These are phyloP conservation scores for Penicillium sp. DNA, from an alignment of 2,329 filamentous ascomycete species.

Conservation along the genomic window DNA sequence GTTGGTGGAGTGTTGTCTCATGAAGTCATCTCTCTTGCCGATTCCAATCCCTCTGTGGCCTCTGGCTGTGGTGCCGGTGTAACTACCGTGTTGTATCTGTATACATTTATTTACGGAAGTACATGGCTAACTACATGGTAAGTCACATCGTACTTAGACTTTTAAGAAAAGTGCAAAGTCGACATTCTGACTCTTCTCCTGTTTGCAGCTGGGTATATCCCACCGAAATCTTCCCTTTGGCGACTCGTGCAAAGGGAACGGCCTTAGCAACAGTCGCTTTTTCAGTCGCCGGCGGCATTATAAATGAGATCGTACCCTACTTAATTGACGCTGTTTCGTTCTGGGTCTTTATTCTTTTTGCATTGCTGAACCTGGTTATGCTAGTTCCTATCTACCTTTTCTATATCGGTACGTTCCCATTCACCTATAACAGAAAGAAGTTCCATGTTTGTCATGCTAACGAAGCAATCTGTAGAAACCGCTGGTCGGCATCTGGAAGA, in stretches of 20 bases:
- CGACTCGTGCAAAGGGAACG: slow-evolving; percentile 41
- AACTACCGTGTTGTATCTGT: slow-evolving; percentile 32
- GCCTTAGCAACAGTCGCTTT: slow-evolving; percentile 25
- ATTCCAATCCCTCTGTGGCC: slow-evolving; percentile 27
- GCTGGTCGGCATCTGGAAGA: slow-evolving; percentile 20
- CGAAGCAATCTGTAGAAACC: slow-evolving; percentile 12
- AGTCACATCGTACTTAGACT: slow-evolving; percentile 39
- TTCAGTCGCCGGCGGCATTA: slow-evolving; percentile 24
- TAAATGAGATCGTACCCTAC: slow-evolving; percentile 31
- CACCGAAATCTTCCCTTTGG: slow-evolving; percentile 46
- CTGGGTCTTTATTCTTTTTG: slow-evolving; percentile 32
- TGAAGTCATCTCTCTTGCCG: slow-evolving; percentile 38
- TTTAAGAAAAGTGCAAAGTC: slow-evolving; percentile 31
- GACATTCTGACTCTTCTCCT: neutral
- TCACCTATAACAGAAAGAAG: no score
- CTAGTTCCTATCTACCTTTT: slow-evolving; percentile 26
- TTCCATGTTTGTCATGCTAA: neutral
- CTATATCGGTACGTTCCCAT: slow-evolving; percentile 20
- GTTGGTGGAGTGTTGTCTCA: slow-evolving; percentile 39
- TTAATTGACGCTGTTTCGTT: slow-evolving; percentile 29
- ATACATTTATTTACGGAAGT: slow-evolving; percentile 23
- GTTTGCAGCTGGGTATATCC: slow-evolving; percentile 42
- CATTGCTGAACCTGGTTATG: slow-evolving; percentile 25
- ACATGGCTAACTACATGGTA: slow-evolving; percentile 26
- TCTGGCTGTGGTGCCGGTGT: slow-evolving; percentile 36